A percentile compares a stretch with the other conserved stretches of the same genome.
Conservation (phyloP, 768 basidiomycete genomes). For the Atractiella rhizophila region DNA sequence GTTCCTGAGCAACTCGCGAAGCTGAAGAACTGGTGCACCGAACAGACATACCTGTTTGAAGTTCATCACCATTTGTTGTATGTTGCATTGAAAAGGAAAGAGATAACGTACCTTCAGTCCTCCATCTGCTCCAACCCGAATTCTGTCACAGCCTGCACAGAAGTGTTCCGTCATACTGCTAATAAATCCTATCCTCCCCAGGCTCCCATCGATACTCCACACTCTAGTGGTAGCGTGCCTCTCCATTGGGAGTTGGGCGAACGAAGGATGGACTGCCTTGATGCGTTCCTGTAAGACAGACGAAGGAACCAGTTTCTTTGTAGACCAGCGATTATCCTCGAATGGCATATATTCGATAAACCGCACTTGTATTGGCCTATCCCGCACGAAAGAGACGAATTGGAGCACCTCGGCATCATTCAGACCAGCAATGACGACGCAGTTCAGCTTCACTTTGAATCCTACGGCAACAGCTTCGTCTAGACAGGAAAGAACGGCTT, state of each 20-base stretch:
- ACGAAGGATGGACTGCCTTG: slow-evolving; percentile 26
- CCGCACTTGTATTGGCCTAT: slow-evolving; percentile 40
- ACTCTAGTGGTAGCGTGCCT: neutral
- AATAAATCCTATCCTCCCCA: slow-evolving; percentile 41
- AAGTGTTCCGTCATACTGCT: slow-evolving; percentile 84
- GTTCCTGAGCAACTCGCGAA: slow-evolving; percentile 43
- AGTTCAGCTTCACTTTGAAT: slow-evolving; percentile 54
- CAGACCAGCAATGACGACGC: slow-evolving; percentile 52
- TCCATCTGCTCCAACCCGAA: slow-evolving; percentile 69
- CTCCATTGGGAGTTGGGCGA: slow-evolving; percentile 24
- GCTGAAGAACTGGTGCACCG: slow-evolving; percentile 55
- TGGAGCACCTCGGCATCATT: slow-evolving; percentile 58
- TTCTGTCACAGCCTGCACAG: slow-evolving; percentile 56
- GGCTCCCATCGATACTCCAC: slow-evolving; percentile 1
- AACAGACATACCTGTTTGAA: slow-evolving; percentile 54
- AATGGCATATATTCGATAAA: slow-evolving; percentile 95
- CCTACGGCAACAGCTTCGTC: slow-evolving; percentile 32
- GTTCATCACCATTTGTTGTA: neutral
- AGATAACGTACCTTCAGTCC: slow-evolving; percentile 43
- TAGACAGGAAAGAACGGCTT: slow-evolving; percentile 43
- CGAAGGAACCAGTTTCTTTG: slow-evolving; percentile 58
- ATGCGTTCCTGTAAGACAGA: slow-evolving; percentile 35
- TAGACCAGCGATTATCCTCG: slow-evolving; percentile 61
- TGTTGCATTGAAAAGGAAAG: neutral
- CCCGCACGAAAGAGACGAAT: slow-evolving; percentile 50